A percentile compares a stretch with the other conserved stretches of the same genome.
These are phyloP conservation scores for Mycosarcoma mackinlayi DNA, from an alignment of 1,284 basidiomycete species.

Conservation along the genomic window DNA sequence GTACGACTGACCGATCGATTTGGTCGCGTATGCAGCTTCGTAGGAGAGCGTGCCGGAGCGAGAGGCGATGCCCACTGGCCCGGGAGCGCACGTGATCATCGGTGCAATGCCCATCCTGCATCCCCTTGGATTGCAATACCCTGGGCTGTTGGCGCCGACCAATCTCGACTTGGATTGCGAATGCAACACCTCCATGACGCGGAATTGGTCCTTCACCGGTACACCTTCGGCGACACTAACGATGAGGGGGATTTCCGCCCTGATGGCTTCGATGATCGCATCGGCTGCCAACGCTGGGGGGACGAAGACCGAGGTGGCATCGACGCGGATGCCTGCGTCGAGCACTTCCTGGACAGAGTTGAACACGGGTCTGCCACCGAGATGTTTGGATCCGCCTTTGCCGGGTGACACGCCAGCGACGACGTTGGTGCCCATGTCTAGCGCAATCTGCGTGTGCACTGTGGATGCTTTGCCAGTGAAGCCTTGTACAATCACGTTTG, in stretches of 20 bases:
- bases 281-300: slow-evolving; percentile 50
- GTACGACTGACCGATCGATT: slow-evolving; percentile 46
- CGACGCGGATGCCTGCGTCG: slow-evolving; percentile 29
- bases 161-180: slow-evolving; percentile 45
- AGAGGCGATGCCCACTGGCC: slow-evolving; percentile 51
- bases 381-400: slow-evolving; percentile 47
- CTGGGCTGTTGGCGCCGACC: slow-evolving; percentile 56
- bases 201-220: slow-evolving; percentile 53
- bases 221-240: slow-evolving; percentile 58
- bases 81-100: slow-evolving; percentile 39
- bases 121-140: slow-evolving; percentile 54
- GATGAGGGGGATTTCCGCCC: slow-evolving; percentile 53
- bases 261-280: slow-evolving; percentile 59
- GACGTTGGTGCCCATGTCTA: slow-evolving; percentile 55
- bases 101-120: slow-evolving; percentile 54
- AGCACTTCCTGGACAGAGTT: slow-evolving; percentile 37
- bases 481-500: slow-evolving; percentile 57
- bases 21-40: slow-evolving; percentile 51
- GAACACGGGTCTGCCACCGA: slow-evolving; percentile 47
- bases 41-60: slow-evolving; percentile 63
- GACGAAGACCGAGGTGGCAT: slow-evolving; percentile 57
- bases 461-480: slow-evolving; percentile 58
- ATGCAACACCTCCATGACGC: slow-evolving; percentile 54
- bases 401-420: slow-evolving; percentile 52
- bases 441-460: slow-evolving; percentile 47